Conservation (phyloP, 2,329 filamentous ascomycete species). For the Myriosclerotinia curreyana region DNA sequence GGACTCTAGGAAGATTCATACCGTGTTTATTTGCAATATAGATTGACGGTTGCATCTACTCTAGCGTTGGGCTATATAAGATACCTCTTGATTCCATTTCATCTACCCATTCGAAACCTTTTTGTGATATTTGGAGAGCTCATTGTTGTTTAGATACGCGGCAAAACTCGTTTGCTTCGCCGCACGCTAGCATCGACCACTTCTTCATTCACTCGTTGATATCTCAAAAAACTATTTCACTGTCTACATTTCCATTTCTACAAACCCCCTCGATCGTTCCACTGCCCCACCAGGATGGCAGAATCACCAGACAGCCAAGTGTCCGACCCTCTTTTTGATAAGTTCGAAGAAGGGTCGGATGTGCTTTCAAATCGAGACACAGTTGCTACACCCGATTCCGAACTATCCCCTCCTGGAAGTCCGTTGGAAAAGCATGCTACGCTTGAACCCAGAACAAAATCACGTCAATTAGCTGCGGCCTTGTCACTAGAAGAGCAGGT, state of each 20-base stretch:
- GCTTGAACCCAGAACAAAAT: slow-evolving; percentile 28
- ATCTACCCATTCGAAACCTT: neutral
- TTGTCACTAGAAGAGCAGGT: slow-evolving; percentile 39
- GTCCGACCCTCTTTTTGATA: slow-evolving; percentile 35
- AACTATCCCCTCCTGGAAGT: slow-evolving; percentile 34
- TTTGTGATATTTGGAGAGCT: slow-evolving; percentile 2
- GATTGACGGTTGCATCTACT: neutral
- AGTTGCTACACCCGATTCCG: slow-evolving; percentile 34
- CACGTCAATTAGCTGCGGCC: slow-evolving; percentile 33
- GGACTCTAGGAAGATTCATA: slow-evolving; percentile 17
- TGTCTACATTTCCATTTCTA: neutral
- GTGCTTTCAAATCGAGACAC: slow-evolving; percentile 31
- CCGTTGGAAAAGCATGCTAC: slow-evolving; percentile 28
- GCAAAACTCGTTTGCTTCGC: neutral
- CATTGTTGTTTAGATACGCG: slow-evolving; percentile 1
- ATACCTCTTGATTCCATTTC: slow-evolving; percentile 3
- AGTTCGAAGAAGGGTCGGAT: slow-evolving; percentile 31
- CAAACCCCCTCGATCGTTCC: neutral
- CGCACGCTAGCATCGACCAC: neutral
- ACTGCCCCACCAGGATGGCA: slow-evolving; percentile 22
- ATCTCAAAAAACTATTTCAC: neutral
- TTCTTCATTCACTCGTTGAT: neutral
- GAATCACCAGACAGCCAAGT: slow-evolving; percentile 32
- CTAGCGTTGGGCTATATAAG: slow-evolving; percentile 17
- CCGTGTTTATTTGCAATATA: slow-evolving; percentile 2